Percentiles rank a stretch among this genome's conserved stretches.
Evolutionary conservation across 345 rosid genomes (phyloP).

Genomic region (Carallia pectinifolia): DNA sequence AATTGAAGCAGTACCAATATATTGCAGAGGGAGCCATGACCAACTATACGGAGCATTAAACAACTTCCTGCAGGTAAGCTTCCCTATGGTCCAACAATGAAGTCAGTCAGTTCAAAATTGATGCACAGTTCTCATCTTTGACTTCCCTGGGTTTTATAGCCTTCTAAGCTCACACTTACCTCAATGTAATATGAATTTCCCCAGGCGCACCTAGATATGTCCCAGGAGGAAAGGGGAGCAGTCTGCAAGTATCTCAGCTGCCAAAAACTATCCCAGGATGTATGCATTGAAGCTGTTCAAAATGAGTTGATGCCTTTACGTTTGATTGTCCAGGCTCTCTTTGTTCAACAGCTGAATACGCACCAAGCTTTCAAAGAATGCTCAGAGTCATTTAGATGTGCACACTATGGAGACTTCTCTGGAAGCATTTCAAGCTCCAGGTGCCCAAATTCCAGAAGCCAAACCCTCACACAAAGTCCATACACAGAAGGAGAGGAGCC

Average conservation of each 20-base stretch:
- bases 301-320: conserved; percentile 85
- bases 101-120: neutral
- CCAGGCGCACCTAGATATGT: conserved; percentile 50
- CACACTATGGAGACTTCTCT: conserved; percentile 45
- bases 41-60: conserved; percentile 62
- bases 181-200: conserved; percentile 1
- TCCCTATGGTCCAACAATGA: neutral
- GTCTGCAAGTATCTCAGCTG: conserved; percentile 73
- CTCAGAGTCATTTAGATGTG: conserved; percentile 54
- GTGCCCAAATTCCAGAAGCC: conserved; percentile 53
- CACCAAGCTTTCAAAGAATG: conserved; percentile 79
- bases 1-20: conserved; percentile 54
- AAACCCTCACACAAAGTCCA: conserved; percentile 47
- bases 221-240: conserved; percentile 61
- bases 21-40: conserved; percentile 61
- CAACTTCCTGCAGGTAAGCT: conserved; percentile 55
- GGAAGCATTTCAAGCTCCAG: conserved; percentile 57
- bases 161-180: neutral
- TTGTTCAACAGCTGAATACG: conserved; percentile 68
- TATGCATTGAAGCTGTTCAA: conserved; percentile 69
- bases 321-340: conserved; percentile 68
- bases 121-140: neutral
- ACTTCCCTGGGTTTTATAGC: neutral
- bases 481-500: conserved; percentile 43
- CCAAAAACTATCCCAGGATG: conserved; percentile 67